These are phyloP conservation scores for Akanthomyces muscarius DNA, from an alignment of 2,329 filamentous ascomycete species.

Conservation along the genomic window DNA sequence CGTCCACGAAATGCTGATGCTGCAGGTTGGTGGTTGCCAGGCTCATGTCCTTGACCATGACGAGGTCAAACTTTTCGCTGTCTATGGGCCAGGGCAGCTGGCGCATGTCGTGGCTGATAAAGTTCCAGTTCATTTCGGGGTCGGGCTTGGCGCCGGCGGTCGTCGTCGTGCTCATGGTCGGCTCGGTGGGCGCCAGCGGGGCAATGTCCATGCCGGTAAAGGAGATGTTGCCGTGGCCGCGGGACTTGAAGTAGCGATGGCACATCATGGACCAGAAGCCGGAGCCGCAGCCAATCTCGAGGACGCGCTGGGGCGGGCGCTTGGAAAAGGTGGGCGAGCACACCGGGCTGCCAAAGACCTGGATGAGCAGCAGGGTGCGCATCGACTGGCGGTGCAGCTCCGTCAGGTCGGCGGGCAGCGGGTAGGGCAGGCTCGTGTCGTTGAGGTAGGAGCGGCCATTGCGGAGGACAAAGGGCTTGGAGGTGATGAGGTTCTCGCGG, in stretches of 20 bases:
- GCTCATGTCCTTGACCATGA: slow-evolving; percentile 82
- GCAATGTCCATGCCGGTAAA: slow-evolving; percentile 84
- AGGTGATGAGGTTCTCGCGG: slow-evolving; percentile 36
- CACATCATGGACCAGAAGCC: slow-evolving; percentile 89
- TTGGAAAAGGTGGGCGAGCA: slow-evolving; percentile 65
- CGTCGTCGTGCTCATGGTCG: slow-evolving; percentile 27
- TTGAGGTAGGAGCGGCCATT: slow-evolving; percentile 81
- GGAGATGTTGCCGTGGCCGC: slow-evolving; percentile 64
- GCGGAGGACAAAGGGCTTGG: slow-evolving; percentile 61
- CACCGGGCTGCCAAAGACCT: slow-evolving; percentile 75
- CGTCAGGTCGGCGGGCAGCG: slow-evolving; percentile 80
- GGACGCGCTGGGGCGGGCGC: slow-evolving; percentile 68
- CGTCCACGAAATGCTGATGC: slow-evolving; percentile 57
- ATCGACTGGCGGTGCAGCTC: slow-evolving; percentile 87
- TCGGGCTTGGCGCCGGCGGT: slow-evolving; percentile 48
- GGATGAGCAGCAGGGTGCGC: slow-evolving; percentile 74
- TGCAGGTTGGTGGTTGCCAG: slow-evolving; percentile 59
- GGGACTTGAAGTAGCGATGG: slow-evolving; percentile 69
- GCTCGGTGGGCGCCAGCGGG: slow-evolving; percentile 53
- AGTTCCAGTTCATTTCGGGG: slow-evolving; percentile 80
- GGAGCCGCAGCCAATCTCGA: slow-evolving; percentile 84
- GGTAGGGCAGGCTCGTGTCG: slow-evolving; percentile 69
- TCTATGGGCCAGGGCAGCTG: slow-evolving; percentile 72
- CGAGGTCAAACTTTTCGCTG: slow-evolving; percentile 76
- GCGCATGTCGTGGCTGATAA: slow-evolving; percentile 82